phyloP scores from a whole-genome alignment of 2,329 filamentous ascomycete species.

The Exophiala bonariae region DNA sequence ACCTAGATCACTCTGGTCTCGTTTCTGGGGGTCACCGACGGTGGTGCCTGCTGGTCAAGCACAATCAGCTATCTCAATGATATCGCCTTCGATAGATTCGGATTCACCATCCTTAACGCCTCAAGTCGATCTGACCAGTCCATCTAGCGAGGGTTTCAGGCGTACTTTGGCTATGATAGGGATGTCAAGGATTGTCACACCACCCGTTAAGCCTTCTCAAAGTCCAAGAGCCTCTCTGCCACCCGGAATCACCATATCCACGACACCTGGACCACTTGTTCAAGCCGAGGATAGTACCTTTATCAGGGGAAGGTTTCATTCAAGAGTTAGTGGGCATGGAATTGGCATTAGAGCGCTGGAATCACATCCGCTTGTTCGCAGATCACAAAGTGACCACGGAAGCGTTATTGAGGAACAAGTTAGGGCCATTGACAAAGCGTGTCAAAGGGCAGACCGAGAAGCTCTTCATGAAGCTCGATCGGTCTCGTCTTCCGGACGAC shows the following conservation, averaged over 20 bases:
- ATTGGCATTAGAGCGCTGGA: conserved; percentile 28
- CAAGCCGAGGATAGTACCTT: conserved; percentile 43
- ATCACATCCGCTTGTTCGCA: conserved; percentile 20
- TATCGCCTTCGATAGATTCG: not conserved
- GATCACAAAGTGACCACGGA: not conserved
- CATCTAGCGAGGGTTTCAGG: conserved; percentile 26
- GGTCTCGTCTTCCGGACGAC: too few relatives aligned
- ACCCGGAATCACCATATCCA: conserved; percentile 16
- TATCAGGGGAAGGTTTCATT: conserved; percentile 41
- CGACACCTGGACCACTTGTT: conserved; percentile 31
- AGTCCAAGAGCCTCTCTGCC: conserved; percentile 14
- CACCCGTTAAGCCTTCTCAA: conserved; percentile 8
- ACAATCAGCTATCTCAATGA: too few relatives aligned
- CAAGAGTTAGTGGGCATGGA: conserved; percentile 43
- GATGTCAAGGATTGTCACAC: conserved; percentile 32
- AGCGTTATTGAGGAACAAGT: conserved; percentile 14
- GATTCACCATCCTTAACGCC: conserved; percentile 2
- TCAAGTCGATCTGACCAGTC: conserved; percentile 1
- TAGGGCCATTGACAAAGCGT: conserved; percentile 19
- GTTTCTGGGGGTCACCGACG: conserved; percentile 2
- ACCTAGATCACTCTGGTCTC: conserved; percentile 6
- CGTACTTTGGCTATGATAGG: conserved; percentile 34
- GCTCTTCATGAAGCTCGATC: too few relatives aligned
- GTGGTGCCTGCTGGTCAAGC: not conserved
- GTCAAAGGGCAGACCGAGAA: conserved; percentile 9